These are phyloP conservation scores for Fusarium sp. DNA, from an alignment of 2,329 filamentous ascomycete genomes.

Conservation along the genomic window DNA sequence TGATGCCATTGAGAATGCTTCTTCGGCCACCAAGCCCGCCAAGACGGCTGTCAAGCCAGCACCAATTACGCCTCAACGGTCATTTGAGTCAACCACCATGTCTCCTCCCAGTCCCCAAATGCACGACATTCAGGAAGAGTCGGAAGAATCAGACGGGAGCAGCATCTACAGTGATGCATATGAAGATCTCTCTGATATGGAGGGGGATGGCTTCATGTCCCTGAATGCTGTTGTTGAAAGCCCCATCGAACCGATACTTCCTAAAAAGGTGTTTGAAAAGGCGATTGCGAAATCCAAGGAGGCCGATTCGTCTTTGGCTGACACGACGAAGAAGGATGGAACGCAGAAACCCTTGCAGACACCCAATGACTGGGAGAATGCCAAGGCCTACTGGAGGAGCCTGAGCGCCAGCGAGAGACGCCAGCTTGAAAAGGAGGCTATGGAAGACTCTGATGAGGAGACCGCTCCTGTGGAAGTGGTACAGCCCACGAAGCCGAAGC, in stretches of 20 bases:
- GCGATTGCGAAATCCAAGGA: constrained; percentile 36
- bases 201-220: constrained; percentile 76
- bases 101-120: constrained; percentile 40
- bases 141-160: constrained; percentile 59
- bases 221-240: constrained; percentile 77
- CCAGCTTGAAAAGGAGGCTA: constrained; percentile 68
- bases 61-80: constrained; percentile 22
- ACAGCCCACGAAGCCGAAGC: constrained; percentile 27
- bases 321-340: background rate
- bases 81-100: constrained; percentile 29
- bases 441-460: constrained; percentile 63
- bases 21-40: background rate
- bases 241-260: constrained; percentile 50
- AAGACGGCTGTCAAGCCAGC: background rate
- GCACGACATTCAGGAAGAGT: constrained; percentile 51
- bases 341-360: constrained; percentile 7
- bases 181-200: constrained; percentile 74
- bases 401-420: constrained; percentile 71
- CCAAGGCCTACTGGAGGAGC: constrained; percentile 76
- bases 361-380: constrained; percentile 71
- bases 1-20: background rate
- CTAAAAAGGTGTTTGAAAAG: constrained; percentile 39
- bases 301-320: background rate
- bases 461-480: constrained; percentile 48
- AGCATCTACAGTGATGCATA: constrained; percentile 82